phyloP scores from a whole-genome alignment of 2,329 filamentous ascomycete species.

The Apiospora marii region DNA sequence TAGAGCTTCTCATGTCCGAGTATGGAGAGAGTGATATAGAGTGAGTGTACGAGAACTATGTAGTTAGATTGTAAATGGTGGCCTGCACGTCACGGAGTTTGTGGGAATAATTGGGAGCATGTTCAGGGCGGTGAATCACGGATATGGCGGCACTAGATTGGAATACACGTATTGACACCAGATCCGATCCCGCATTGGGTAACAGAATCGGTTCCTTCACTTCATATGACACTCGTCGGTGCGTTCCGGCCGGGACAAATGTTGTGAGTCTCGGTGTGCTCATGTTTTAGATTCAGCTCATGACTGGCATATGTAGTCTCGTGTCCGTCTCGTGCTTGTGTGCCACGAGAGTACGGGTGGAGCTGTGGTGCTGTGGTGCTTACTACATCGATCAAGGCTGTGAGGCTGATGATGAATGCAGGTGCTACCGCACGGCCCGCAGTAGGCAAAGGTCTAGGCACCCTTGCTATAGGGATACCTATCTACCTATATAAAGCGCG shows the following conservation, averaged over 20 bases:
- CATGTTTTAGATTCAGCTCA: not conserved
- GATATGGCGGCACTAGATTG: not conserved
- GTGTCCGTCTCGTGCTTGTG: not conserved
- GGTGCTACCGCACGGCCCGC: not conserved
- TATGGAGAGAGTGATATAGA: too few relatives aligned
- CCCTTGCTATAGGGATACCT: not conserved
- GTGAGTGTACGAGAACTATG: not conserved
- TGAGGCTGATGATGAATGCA: conserved; percentile 9
- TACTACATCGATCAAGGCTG: conserved; percentile 15
- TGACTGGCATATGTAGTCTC: not conserved
- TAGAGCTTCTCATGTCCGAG: not conserved
- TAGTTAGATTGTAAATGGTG: not conserved
- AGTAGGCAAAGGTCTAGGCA: not conserved
- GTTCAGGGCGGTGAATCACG: conserved; percentile 4
- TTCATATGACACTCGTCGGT: not conserved
- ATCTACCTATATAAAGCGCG: not conserved
- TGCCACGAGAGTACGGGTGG: not conserved
- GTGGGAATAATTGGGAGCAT: not conserved
- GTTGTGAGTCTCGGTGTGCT: not conserved
- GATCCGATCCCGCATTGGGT: not conserved
- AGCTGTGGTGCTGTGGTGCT: conserved; percentile 1
- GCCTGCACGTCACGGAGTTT: not conserved
- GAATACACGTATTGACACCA: not conserved
- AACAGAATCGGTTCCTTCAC: not conserved
- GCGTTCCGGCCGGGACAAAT: not conserved